Conservation (phyloP, 495 filamentous ascomycete species). For the Penicillium parvum region DNA sequence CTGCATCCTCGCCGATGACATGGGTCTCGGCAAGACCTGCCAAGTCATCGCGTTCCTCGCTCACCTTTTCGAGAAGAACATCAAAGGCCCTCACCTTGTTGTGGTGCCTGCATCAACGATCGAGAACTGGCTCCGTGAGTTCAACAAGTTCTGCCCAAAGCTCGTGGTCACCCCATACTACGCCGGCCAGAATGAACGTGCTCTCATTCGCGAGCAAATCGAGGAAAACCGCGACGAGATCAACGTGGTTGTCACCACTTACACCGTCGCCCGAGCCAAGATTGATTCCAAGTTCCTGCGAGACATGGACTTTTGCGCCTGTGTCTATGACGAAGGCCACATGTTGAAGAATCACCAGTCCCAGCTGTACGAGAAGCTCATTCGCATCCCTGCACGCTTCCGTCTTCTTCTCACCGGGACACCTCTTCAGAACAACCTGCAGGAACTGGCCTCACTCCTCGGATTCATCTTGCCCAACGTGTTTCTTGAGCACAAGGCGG, state of each 20-base stretch:
- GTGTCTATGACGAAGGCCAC: conserved; percentile 92
- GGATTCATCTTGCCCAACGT: conserved; percentile 85
- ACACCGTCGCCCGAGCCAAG: conserved; percentile 64
- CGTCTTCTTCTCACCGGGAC: conserved; percentile 87
- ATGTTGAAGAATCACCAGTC: conserved; percentile 82
- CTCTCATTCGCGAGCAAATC: conserved; percentile 61
- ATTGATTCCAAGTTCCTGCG: conserved; percentile 68
- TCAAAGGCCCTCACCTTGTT: conserved; percentile 76
- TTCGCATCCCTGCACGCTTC: conserved; percentile 72
- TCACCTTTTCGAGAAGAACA: conserved; percentile 64
- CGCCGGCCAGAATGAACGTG: conserved; percentile 58
- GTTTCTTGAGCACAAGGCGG: conserved; percentile 68
- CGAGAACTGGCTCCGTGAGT: conserved; percentile 93
- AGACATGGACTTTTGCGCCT: conserved; percentile 57
- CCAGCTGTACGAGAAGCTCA: conserved; percentile 71
- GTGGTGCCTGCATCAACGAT: conserved; percentile 89
- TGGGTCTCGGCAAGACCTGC: conserved; percentile 96
- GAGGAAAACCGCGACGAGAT: conserved; percentile 56
- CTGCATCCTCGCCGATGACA: conserved; percentile 93
- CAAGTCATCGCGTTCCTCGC: conserved; percentile 92
- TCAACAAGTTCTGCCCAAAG: conserved; percentile 75
- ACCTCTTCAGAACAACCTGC: conserved; percentile 91
- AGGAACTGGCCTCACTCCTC: conserved; percentile 82
- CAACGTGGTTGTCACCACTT: conserved; percentile 90
- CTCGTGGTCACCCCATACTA: conserved; percentile 79